Evolutionary conservation across 306 rosid species (phyloP).

Genomic region (Lupinus albus): DNA sequence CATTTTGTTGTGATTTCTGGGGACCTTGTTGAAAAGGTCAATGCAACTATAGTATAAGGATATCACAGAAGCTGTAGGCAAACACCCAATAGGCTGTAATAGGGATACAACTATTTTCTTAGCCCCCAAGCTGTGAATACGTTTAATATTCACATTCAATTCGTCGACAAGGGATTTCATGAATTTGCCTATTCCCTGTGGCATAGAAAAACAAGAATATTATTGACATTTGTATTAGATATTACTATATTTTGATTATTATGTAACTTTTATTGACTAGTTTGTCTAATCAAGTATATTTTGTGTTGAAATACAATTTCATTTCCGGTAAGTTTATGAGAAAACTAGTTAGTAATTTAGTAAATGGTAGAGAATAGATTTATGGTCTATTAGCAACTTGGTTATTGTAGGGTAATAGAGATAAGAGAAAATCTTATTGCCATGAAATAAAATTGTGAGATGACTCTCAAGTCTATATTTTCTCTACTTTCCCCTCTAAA

Average conservation of each 20-base stretch:
- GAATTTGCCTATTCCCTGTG: slow-evolving; percentile 42
- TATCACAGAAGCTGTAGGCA: not conserved
- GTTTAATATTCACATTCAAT: slow-evolving; percentile 37
- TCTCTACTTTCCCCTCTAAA: too few relatives aligned
- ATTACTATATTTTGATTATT: too few relatives aligned
- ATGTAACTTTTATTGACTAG: too few relatives aligned
- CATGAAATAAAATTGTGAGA: too few relatives aligned
- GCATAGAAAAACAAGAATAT: not conserved
- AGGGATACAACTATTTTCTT: slow-evolving; percentile 46
- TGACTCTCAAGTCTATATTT: too few relatives aligned
- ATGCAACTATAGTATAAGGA: not conserved
- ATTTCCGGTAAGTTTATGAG: not conserved
- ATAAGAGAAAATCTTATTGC: too few relatives aligned
- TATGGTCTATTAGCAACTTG: too few relatives aligned
- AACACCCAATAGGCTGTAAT: slow-evolving; percentile 55
- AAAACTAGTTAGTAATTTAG: not conserved
- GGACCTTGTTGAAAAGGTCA: slow-evolving; percentile 26
- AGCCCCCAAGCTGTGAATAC: slow-evolving; percentile 49
- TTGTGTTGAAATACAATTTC: not conserved
- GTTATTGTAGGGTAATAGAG: too few relatives aligned
- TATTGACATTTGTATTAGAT: not conserved
- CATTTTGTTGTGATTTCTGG: slow-evolving; percentile 47
- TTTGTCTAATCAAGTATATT: not conserved
- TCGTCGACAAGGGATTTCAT: slow-evolving; percentile 44
- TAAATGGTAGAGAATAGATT: not conserved